Evolutionary conservation across 495 filamentous ascomycete genomes (phyloP).

Genomic region (Chaetomium fimeti): DNA sequence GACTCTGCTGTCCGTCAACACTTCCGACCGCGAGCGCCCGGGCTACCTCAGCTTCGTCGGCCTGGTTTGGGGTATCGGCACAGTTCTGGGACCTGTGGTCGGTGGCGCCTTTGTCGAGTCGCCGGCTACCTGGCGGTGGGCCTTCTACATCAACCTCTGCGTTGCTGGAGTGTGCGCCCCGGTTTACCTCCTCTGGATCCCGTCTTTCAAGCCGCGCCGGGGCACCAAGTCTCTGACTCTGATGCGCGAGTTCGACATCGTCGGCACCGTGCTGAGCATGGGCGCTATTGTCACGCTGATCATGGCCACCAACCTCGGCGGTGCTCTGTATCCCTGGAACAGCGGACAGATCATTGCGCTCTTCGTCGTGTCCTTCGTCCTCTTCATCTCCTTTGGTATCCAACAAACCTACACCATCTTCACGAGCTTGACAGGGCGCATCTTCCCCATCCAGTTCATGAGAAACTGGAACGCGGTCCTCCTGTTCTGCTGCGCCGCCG

Average conservation of each 20-base stretch:
- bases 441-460: constrained; percentile 57
- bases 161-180: constrained; percentile 56
- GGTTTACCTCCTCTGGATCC: constrained; percentile 56
- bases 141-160: constrained; percentile 69
- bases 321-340: constrained; percentile 53
- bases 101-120: constrained; percentile 60
- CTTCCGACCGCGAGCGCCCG: constrained; percentile 46
- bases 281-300: constrained; percentile 43
- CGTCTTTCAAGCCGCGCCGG: constrained; percentile 46
- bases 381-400: constrained; percentile 49
- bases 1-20: constrained; percentile 45
- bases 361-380: constrained; percentile 50
- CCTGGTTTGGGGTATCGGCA: constrained; percentile 53
- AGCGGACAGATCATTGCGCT: constrained; percentile 51
- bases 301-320: constrained; percentile 58
- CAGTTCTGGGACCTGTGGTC: constrained; percentile 58
- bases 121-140: constrained; percentile 58
- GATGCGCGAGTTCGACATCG: constrained; percentile 42
- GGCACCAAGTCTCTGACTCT: constrained; percentile 34
- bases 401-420: constrained; percentile 53
- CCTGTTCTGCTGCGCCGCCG: constrained; percentile 42
- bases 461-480: constrained; percentile 42
- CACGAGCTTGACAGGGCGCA: constrained; percentile 45
- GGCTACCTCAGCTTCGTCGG: constrained; percentile 48
- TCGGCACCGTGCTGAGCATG: constrained; percentile 44